Conservation (phyloP, 2,329 filamentous ascomycete species). For the Diplocarpon rosae region DNA sequence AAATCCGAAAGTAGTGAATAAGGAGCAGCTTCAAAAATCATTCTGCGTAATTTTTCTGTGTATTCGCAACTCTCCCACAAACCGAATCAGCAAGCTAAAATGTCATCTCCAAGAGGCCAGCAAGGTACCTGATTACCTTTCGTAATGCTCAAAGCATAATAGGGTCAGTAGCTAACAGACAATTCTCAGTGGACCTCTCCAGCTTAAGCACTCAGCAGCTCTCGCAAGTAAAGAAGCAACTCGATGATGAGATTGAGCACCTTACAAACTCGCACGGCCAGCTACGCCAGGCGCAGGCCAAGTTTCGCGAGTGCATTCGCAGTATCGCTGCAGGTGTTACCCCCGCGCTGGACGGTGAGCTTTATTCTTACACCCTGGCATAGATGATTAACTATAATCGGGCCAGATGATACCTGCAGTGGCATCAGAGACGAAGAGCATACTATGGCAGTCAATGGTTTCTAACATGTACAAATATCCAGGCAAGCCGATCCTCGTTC, state of each 20-base stretch:
- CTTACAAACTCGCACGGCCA: slow-evolving; percentile 83
- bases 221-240: slow-evolving; percentile 84
- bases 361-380: background rate
- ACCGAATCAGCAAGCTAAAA: background rate
- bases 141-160: background rate
- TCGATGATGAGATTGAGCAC: slow-evolving; percentile 93
- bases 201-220: slow-evolving; percentile 77
- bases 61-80: too few species aligned
- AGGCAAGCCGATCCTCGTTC: slow-evolving; percentile 65
- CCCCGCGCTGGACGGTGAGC: slow-evolving; percentile 28
- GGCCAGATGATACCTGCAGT: background rate
- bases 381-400: too few species aligned
- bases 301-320: slow-evolving; percentile 81
- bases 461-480: background rate
- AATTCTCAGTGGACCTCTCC: slow-evolving; percentile 52
- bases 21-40: too few species aligned
- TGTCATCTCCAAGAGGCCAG: slow-evolving; percentile 13
- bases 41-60: too few species aligned
- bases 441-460: background rate
- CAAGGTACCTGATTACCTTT: slow-evolving; percentile 5
- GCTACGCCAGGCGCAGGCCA: slow-evolving; percentile 77
- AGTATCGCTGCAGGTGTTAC: slow-evolving; percentile 55
- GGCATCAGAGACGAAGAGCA: too few species aligned
- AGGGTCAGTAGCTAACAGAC: background rate
- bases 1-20: too few species aligned